Percentiles rank a stretch among this genome's conserved stretches.
Conservation (phyloP, 495 filamentous ascomycete genomes). For the Symbiotaphrina buchneri region DNA sequence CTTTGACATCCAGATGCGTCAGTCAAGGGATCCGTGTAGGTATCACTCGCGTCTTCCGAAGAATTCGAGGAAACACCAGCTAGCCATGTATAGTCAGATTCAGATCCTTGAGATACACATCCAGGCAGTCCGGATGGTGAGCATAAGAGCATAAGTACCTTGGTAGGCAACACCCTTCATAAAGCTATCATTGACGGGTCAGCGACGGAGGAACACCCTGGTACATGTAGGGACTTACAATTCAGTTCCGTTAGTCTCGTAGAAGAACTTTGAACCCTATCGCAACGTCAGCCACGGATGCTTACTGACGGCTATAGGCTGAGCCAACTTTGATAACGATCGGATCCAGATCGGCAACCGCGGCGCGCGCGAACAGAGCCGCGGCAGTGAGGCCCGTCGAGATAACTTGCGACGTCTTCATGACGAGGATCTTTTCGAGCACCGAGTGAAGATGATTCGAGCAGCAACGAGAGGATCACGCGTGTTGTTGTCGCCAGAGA, state of each 20-base stretch:
- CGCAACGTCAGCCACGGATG: not conserved
- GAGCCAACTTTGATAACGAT: slow-evolving; percentile 40
- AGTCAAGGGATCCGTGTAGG: slow-evolving; percentile 49
- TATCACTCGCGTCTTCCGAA: too few relatives aligned
- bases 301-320: not conserved
- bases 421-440: too few relatives aligned
- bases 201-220: not conserved
- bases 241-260: slow-evolving; percentile 48
- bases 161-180: slow-evolving; percentile 87
- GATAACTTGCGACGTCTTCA: slow-evolving; percentile 13
- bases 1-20: slow-evolving; percentile 45
- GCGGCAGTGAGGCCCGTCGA: slow-evolving; percentile 20
- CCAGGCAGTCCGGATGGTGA: not conserved
- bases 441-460: too few relatives aligned
- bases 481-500: too few relatives aligned
- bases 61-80: too few relatives aligned
- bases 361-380: slow-evolving; percentile 21
- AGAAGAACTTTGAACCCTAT: slow-evolving; percentile 64
- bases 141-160: slow-evolving; percentile 15
- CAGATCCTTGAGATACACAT: slow-evolving; percentile 4
- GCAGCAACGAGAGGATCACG: too few relatives aligned
- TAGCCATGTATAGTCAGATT: too few relatives aligned
- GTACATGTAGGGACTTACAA: slow-evolving; percentile 31
- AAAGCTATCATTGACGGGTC: slow-evolving; percentile 18
- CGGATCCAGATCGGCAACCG: slow-evolving; percentile 32